Evolutionary conservation across 2,329 filamentous ascomycete species (phyloP).

Genomic region (Fusarium setosum): DNA sequence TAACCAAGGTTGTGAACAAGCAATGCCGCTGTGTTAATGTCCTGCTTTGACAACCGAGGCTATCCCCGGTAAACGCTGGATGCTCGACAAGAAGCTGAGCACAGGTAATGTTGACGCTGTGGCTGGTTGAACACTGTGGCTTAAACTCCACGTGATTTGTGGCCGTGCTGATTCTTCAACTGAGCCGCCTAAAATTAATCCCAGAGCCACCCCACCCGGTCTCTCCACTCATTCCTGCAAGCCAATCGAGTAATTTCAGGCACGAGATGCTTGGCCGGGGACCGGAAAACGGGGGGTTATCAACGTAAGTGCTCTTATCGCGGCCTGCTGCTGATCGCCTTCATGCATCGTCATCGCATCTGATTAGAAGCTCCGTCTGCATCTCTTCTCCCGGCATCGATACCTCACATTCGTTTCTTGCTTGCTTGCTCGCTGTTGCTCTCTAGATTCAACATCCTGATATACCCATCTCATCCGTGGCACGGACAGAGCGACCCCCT

Average conservation of each 20-base stretch:
- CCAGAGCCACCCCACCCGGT: not conserved
- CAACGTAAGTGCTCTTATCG: conserved; percentile 29
- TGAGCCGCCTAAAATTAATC: not conserved
- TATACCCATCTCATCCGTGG: not conserved
- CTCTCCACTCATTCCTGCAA: conserved; percentile 31
- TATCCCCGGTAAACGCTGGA: conserved; percentile 8
- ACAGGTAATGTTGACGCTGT: no score
- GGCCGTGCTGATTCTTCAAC: not conserved
- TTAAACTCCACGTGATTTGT: conserved; percentile 15
- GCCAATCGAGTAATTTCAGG: conserved; percentile 6
- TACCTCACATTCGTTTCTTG: conserved; percentile 20
- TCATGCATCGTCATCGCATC: conserved; percentile 20
- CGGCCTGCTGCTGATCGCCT: not conserved
- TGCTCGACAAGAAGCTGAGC: no score
- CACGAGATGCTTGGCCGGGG: conserved; percentile 1
- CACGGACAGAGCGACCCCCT: conserved; percentile 14
- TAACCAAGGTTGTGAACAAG: not conserved
- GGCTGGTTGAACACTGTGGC: not conserved
- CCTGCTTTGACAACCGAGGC: not conserved
- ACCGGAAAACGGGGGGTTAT: conserved; percentile 17
- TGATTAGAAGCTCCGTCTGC: conserved; percentile 2
- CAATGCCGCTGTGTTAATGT: not conserved
- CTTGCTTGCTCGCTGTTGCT: not conserved
- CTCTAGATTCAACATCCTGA: not conserved
- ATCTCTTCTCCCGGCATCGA: conserved; percentile 11